Evolutionary conservation across 225 moss, liverwort and hornwort genomes (phyloP).

Genomic region (Sphagnum tenellum): DNA sequence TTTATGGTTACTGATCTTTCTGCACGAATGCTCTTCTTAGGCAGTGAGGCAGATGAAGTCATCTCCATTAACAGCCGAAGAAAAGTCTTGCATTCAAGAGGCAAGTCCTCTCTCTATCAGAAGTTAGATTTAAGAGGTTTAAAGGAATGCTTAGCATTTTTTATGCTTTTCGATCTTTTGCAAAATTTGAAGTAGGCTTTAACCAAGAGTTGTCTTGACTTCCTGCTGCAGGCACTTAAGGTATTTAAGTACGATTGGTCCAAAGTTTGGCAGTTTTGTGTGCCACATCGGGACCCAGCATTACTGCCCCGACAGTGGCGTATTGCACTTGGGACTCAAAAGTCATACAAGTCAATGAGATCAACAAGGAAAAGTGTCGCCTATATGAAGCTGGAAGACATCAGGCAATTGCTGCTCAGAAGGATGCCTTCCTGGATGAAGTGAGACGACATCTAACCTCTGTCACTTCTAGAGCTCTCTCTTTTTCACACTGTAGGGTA

Average conservation of each 20-base stretch:
- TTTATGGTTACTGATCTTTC: too few relatives aligned
- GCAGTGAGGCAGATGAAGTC: constrained; percentile 86
- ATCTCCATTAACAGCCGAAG: constrained; percentile 62
- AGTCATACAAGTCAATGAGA: constrained; percentile 62
- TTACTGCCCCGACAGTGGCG: constrained; percentile 81
- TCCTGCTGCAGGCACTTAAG: constrained; percentile 53
- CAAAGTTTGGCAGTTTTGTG: constrained; percentile 71
- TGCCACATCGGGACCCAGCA: constrained; percentile 81
- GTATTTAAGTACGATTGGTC: constrained; percentile 81
- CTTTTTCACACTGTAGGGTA: not conserved
- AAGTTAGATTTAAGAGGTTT: too few relatives aligned
- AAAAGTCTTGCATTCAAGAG: constrained; percentile 75
- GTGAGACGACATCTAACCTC: not conserved
- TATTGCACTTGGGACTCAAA: constrained; percentile 76
- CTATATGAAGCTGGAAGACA: constrained; percentile 52
- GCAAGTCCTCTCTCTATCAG: constrained; percentile 14
- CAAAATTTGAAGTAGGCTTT: too few relatives aligned
- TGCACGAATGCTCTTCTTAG: constrained; percentile 20
- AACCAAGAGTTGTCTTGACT: not conserved
- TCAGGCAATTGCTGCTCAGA: constrained; percentile 33
- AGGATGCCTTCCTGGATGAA: constrained; percentile 5
- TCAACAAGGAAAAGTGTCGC: constrained; percentile 52
- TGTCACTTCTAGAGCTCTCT: not conserved
- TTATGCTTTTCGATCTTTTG: too few relatives aligned
- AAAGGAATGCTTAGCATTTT: too few relatives aligned